Evolutionary conservation across 129 eudicot genomes (phyloP), one percentile per base, ranked within the genome.

Genomic region (Centrapalus pauciflorus): DNA sequence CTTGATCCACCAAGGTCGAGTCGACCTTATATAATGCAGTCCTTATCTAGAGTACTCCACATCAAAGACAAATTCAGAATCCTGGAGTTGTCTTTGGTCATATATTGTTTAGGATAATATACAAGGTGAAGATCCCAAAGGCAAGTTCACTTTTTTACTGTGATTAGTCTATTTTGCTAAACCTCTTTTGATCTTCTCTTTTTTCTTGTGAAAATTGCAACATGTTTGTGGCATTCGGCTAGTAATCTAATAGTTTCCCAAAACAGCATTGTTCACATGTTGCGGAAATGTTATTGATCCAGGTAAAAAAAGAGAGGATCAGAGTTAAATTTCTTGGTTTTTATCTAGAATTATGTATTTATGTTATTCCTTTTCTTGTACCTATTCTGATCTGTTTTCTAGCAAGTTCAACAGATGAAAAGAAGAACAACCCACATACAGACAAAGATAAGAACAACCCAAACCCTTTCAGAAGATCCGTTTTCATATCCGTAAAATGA

Each of bases 331-430:
- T 21, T 74, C 52, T 55, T 74, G 25, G 78, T 57, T 57, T 66
- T 54, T 66, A 66, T 75, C 74, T 46, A 58, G 26, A 33, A 43
- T 24, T 74, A 68, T 56, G 25, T 57, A 32, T n/a, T n/a, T n/a
- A n/a, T n/a, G n/a, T n/a, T 23, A 66, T 75, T 75, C 79, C 26
- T 25, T 58, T 41, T 75, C 45, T 75, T 75, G 79, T 57, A 23
- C 6, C 67, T 46, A 23, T 33, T 11, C 54, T 71, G 45, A 58
- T 66, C 30, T 74, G 67, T 66, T 65, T 74, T 65, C 50, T 55
- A 65, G 61, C 51, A 59, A 32, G 12, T 17, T 48, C n/a, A 48
- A 20, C 28, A 6, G 26, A 26, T 27, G 14, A 55, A 38, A 20
- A 21, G n/a, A n/a, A n/a, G n/a, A 1, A 34, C 16, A 33, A 33